phyloP scores from a whole-genome alignment of 352 stramenopile species.

The Pythium scleroteichum region DNA sequence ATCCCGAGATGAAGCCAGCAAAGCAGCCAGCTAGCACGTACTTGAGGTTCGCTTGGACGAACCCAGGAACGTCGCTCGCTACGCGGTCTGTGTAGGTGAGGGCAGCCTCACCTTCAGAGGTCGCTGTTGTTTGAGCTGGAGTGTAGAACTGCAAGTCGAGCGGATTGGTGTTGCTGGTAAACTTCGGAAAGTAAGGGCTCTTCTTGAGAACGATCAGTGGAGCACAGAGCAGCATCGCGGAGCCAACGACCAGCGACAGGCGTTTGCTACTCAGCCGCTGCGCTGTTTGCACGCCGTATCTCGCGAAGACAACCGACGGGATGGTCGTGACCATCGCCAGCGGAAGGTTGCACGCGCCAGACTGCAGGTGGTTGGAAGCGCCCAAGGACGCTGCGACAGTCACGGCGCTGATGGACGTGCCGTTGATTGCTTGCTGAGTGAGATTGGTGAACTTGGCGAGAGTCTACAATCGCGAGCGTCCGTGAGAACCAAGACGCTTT shows the following conservation, averaged over 20 bases:
- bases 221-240: constrained; percentile 75
- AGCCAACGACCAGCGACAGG: constrained; percentile 72
- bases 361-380: constrained; percentile 70
- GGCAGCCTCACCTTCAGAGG: background rate
- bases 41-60: constrained; percentile 68
- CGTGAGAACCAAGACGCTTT: too few species aligned
- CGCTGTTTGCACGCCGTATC: constrained; percentile 76
- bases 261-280: constrained; percentile 76
- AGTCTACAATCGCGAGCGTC: constrained; percentile 34
- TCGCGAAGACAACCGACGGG: constrained; percentile 72
- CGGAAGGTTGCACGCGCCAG: constrained; percentile 74
- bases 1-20: constrained; percentile 80
- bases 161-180: constrained; percentile 46
- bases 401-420: constrained; percentile 81
- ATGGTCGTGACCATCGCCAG: constrained; percentile 73
- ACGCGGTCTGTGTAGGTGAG: constrained; percentile 49
- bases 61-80: constrained; percentile 39
- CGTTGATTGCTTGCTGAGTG: constrained; percentile 80
- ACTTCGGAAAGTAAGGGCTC: constrained; percentile 73
- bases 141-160: constrained; percentile 83
- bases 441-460: constrained; percentile 81
- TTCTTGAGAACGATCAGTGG: constrained; percentile 87
- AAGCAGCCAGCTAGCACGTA: constrained; percentile 73
- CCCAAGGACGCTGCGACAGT: constrained; percentile 66
- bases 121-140: background rate